Evolutionary conservation across 352 stramenopile genomes (phyloP), one percentile per base, ranked within the genome.

Genomic region (Lagenidium sp.): DNA sequence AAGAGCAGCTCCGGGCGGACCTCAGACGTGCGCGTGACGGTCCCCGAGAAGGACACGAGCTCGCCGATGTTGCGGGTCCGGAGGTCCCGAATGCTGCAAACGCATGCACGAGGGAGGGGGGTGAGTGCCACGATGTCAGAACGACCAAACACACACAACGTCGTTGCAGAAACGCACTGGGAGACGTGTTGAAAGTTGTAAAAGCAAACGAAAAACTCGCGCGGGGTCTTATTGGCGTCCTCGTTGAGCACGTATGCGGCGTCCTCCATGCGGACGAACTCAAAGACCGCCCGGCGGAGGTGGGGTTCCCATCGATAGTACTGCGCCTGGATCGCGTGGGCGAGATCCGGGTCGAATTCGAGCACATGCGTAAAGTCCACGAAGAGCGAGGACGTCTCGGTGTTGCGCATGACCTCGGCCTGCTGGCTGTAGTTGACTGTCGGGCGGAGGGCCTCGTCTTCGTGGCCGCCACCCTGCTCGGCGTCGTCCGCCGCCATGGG

Each of bases 21-120:
- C 46, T 99, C 96, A 0, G 87, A 97, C 12, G 95, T 98, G 21
- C 97, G 73, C 21, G 97, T 99, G 3, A 99, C 95, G 0, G 96
- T 99, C 6, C 95, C 96, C 0, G 77, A 95, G 41, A 99, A 89
- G 7, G 82, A 86, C 21, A 94, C 63, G 15, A 99, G 71, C 36
- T 93, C 73, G 26, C 96, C 95, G 61, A 99, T 96, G 18, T 89
- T 84, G 41, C 79, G 83, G 7, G 85, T 98, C 18, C 84, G 69
- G 24, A 99, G 53, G 22, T 96, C 70, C 16, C 96, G 82, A 34
- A 99, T 90, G 38, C 87, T 95, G 21, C 23, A 50, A 41, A 36
- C 32, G 15, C 8, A 32, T 32, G 28, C 31, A 32, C 45, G 39
- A 18, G 46, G 50, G n/a, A n/a, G n/a, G n/a, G n/a, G n/a, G n/a